phyloP scores from a whole-genome alignment of 2,329 filamentous ascomycete species.

The Incumbomyces delicatus region DNA sequence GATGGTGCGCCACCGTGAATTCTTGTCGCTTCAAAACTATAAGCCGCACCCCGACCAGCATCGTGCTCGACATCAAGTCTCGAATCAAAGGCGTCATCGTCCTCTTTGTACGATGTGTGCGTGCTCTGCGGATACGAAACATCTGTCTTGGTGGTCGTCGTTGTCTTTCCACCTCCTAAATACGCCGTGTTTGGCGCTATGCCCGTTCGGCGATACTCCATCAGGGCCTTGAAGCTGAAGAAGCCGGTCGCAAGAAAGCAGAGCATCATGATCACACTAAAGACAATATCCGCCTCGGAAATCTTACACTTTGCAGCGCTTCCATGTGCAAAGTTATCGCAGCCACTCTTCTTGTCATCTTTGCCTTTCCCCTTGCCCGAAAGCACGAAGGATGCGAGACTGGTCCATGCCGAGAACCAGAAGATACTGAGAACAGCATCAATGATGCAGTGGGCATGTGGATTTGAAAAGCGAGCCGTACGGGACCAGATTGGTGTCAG shows the following conservation, averaged over 20 bases:
- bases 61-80: conserved; percentile 3
- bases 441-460: conserved; percentile 49
- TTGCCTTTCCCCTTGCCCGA: conserved; percentile 45
- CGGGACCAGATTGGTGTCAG: conserved; percentile 53
- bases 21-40: conserved; percentile 5
- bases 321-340: conserved; percentile 47
- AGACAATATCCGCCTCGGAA: conserved; percentile 45
- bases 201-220: conserved; percentile 48
- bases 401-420: conserved; percentile 51
- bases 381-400: conserved; percentile 47
- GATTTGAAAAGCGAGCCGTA: conserved; percentile 48
- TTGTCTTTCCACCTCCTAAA: not conserved
- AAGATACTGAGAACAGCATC: conserved; percentile 46
- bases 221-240: conserved; percentile 46
- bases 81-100: conserved; percentile 7
- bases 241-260: conserved; percentile 44
- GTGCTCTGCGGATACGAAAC: not conserved
- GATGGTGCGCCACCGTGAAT: not conserved
- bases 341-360: conserved; percentile 35
- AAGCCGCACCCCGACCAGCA: not conserved
- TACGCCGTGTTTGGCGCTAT: conserved; percentile 35
- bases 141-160: not conserved
- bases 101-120: not conserved
- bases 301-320: conserved; percentile 46
- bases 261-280: conserved; percentile 50